Evolutionary conservation across 257 asterid genomes (phyloP), one percentile per base, ranked within the genome.

Genomic region (Verbena officinalis): DNA sequence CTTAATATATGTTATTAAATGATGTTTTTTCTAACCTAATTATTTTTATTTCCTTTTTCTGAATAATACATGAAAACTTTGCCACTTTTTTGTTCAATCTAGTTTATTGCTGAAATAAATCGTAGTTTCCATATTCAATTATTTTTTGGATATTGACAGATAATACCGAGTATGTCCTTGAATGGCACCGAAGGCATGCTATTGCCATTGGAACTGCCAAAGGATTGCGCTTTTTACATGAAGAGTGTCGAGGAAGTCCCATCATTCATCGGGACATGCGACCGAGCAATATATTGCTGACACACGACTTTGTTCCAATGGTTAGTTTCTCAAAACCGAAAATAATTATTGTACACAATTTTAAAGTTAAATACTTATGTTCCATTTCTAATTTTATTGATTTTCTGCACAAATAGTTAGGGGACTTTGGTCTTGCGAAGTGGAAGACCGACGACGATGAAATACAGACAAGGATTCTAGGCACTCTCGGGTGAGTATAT

Each of bases 171-270:
- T 38, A 56, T 62, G 77, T 75, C 70, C 88, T 86, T 33, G 91
- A 86, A 75, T 88, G 96, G 96, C 86, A 83, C 68, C 84, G 53
- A 56, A 76, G 96, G 66, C 75, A 72, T 78, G 82, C 91, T 48
- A 80, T 86, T 75, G 96, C 96, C 36, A 57, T 78, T 38, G 96
- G 88, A 64, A 86, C 88, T 20, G 96, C 96, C 20, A 88, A 86
- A 78, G 96, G 95, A 53, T 61, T 86, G 76, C 88, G 88, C 5
- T 88, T 83, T 75, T 80, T 88, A 20, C 96, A 88, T 69, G 96
- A 88, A 67, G 96, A 88, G 61, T 88, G 96, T 55, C 86, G 96
- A 23, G 96, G 95, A 74, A 83, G 95, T 82, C 96, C 96, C 50
- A 86, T 88, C 24, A 77, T 88, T 69, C 91, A 88, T 48, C 81